Percentiles rank a stretch among this genome's conserved stretches.
phyloP scores from a whole-genome alignment of 306 rosid species.

The Lotus japonicus region DNA sequence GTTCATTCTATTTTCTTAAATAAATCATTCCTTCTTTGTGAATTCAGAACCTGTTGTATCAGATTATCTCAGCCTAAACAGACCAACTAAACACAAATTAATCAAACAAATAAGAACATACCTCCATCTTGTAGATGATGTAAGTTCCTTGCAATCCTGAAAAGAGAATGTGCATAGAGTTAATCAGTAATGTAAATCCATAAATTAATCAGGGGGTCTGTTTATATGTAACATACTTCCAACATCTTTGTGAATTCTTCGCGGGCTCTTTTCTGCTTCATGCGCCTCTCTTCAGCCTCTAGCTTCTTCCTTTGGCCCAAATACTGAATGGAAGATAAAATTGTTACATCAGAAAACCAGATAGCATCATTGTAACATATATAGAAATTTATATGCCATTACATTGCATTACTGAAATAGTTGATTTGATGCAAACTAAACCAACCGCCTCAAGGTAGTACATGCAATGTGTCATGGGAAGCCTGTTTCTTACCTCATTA shows the following conservation, averaged over 20 bases:
- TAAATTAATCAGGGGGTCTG: constrained; percentile 6
- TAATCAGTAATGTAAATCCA: constrained; percentile 8
- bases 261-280: constrained; percentile 89
- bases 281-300: constrained; percentile 97
- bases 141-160: constrained; percentile 92
- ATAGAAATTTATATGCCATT: constrained; percentile 5
- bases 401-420: background rate
- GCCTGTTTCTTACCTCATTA: constrained; percentile 69
- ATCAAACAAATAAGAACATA: constrained; percentile 20
- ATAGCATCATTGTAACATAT: background rate
- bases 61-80: background rate
- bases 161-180: constrained; percentile 21
- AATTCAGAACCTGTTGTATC: too few species aligned
- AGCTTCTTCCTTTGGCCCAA: constrained; percentile 95
- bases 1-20: too few species aligned
- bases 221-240: constrained; percentile 58
- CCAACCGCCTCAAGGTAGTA: background rate
- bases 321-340: constrained; percentile 49
- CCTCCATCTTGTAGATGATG: constrained; percentile 97
- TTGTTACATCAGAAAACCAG: constrained; percentile 22
- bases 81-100: constrained; percentile 5
- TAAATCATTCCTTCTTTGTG: too few species aligned
- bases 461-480: constrained; percentile 2
- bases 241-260: constrained; percentile 97
- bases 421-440: constrained; percentile 1